These are phyloP conservation scores for Moricandia moricandioides DNA, from an alignment of 345 rosid species.

Conservation along the genomic window DNA sequence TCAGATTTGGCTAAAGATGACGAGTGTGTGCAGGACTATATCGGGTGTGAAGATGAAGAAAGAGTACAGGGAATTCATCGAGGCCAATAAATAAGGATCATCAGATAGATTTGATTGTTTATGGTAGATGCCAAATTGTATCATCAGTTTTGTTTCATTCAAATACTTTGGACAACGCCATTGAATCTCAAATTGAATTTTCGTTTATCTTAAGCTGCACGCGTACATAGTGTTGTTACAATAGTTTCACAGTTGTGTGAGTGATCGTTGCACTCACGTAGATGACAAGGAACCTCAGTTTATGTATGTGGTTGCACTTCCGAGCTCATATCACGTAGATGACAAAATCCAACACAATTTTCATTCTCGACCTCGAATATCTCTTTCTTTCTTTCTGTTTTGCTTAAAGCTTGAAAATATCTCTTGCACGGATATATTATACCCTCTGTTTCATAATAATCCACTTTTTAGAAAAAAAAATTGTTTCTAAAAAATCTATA, in stretches of 20 bases:
- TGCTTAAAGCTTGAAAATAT: too few species aligned
- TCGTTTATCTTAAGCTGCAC: slow-evolving; percentile 4
- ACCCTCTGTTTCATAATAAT: too few species aligned
- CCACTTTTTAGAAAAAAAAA: too few species aligned
- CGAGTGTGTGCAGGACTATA: slow-evolving; percentile 50
- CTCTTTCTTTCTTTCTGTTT: too few species aligned
- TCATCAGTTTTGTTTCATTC: slow-evolving; percentile 32
- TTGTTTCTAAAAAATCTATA: too few species aligned
- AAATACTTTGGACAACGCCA: slow-evolving; percentile 30
- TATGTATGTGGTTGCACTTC: neutral
- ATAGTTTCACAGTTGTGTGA: neutral
- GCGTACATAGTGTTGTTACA: slow-evolving; percentile 4
- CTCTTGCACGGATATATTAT: slow-evolving; percentile 20
- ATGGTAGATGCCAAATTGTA: slow-evolving; percentile 23
- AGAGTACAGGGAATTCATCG: slow-evolving; percentile 87
- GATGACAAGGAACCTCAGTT: too few species aligned
- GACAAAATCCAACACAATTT: neutral
- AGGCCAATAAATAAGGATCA: slow-evolving; percentile 63
- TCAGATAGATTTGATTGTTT: slow-evolving; percentile 30
- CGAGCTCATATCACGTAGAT: neutral
- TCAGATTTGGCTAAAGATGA: slow-evolving; percentile 13
- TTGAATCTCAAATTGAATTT: slow-evolving; percentile 22
- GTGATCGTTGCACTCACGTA: neutral
- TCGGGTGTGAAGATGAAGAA: slow-evolving; percentile 96
- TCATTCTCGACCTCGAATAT: neutral